Evolutionary conservation across 148 eudicot species (phyloP), one percentile per base, ranked within the genome.

Genomic region (Fagopyrum homotropicum): DNA sequence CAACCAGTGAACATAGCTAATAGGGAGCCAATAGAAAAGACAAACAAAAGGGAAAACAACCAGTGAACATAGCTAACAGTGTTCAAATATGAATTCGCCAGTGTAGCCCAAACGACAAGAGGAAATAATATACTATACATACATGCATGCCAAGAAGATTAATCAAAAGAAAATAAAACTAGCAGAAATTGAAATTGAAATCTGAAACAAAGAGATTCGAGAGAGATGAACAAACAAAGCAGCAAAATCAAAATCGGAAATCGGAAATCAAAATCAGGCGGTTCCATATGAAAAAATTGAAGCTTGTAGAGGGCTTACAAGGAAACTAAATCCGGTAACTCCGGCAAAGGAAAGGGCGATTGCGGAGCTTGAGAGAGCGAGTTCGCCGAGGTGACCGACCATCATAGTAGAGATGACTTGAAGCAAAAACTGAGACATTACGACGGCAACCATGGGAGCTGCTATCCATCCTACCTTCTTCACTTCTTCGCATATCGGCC

Each of bases 331-430:
- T 71, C 89, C 89, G 59, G 88, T 75, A 79, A 89, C 87, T 49
- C 77, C 45, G 47, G 87, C 60, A 40, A 89, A 81, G 19, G 92
- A 89, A 75, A 82, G n/a, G 78, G 92, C 92, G n/a, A 89, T 73
- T 76, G 92, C 85, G 17, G 88, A 66, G 76, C 90, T 83, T 4
- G 92, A 80, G 40, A 89, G 90, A 10, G 80, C 52, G 11, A 89
- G 87, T 16, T 83, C 82, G 40, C 84, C 86, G 3, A 89, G 86
- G 73, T 89, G 92, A 30, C 92, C 92, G 5, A 85, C 90, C 90
- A 89, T 89, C 84, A 77, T 86, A 7, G 80, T 69, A 1, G 79
- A 83, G 1, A 86, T 70, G 16, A 86, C 83, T 72, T 82, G 87
- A 29, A 89, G 43, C 78, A 85, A 40, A 63, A 73, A 86, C 54